Evolutionary conservation across 106 monocot species (phyloP), one percentile per base, ranked within the genome.

Genomic region (Acorus gramineus): DNA sequence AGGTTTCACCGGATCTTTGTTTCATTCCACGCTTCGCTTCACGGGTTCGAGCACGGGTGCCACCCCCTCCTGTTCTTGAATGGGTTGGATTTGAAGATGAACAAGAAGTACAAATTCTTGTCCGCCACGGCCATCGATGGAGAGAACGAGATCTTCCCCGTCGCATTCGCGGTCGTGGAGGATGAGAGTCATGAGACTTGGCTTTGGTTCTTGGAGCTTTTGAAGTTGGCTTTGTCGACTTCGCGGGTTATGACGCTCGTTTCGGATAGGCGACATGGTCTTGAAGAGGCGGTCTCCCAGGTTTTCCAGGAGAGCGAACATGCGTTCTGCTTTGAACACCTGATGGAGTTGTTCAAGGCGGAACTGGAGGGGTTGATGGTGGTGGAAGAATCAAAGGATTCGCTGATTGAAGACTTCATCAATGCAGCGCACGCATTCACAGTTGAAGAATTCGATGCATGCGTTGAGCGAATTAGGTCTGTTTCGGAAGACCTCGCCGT

Each of bases 41-140:
- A 76, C 62, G 93, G 93, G 65, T 93, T 93, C 46, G 85, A 83
- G 74, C 89, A 89, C 65, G 93, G 93, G 13, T 93, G 93, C 67
- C 72, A 85, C 2, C 93, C 93, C 0, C 74, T 93, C 11, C 72
- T 93, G 55, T 88, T 89, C 61, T 82, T 93, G 2, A 85, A 93
- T 46, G 82, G 64, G 2, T 69, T 93, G 13, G 68, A 82, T 52
- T 60, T 86, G 9, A 93, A 85, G 79, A 64, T 85, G 10, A 82
- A 61, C 61, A 82, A 69, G 13, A 82, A 83, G 11, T 89, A 85
- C 88, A 88, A 85, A 57, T 50, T 93, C 53, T 49, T 93, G 60
- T 63, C 73, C 10, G 93, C 93, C 52, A 85, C 93, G 4, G 73
- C 80, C 12, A 82, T 93, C 49, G 93, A 93, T 65, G 88, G 85